Evolutionary conservation across 768 basidiomycete genomes (phyloP).

Genomic region (Boletus sensibilis): DNA sequence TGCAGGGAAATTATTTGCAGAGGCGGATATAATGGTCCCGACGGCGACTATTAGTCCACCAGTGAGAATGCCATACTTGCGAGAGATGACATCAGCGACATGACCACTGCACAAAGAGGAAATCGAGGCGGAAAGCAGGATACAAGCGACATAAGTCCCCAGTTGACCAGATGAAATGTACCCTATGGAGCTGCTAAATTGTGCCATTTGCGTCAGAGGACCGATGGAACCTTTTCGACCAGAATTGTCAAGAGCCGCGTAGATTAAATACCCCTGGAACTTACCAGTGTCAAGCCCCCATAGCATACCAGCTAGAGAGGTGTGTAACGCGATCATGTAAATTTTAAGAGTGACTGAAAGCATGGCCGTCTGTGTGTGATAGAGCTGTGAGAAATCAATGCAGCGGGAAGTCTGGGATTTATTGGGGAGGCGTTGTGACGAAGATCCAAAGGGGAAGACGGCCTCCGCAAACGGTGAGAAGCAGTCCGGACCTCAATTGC

Average conservation of each 20-base stretch:
- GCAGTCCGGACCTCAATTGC: background rate
- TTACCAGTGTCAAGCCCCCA: conserved; percentile 35
- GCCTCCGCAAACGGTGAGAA: background rate
- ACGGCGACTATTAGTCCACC: conserved; percentile 43
- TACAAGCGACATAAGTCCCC: conserved; percentile 44
- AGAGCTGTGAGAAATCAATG: background rate
- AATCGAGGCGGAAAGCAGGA: conserved; percentile 42
- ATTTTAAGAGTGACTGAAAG: conserved; percentile 15
- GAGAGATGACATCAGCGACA: conserved; percentile 45
- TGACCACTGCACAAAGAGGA: conserved; percentile 42
- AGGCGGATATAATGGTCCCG: conserved; percentile 41
- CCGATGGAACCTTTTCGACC: conserved; percentile 37
- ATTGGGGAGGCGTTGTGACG: background rate
- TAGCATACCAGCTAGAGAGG: conserved; percentile 30
- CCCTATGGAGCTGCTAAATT: conserved; percentile 41
- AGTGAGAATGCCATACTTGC: conserved; percentile 44
- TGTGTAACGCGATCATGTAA: conserved; percentile 26
- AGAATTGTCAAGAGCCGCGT: background rate
- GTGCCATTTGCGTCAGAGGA: conserved; percentile 46
- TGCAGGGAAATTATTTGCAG: conserved; percentile 34
- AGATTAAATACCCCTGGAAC: background rate
- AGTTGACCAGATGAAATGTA: conserved; percentile 37
- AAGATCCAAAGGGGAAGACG: background rate
- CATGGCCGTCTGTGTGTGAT: conserved; percentile 6
- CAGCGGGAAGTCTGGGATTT: background rate